phyloP scores from a whole-genome alignment of 2,329 filamentous ascomycete species.

The Talaromyces sp. region DNA sequence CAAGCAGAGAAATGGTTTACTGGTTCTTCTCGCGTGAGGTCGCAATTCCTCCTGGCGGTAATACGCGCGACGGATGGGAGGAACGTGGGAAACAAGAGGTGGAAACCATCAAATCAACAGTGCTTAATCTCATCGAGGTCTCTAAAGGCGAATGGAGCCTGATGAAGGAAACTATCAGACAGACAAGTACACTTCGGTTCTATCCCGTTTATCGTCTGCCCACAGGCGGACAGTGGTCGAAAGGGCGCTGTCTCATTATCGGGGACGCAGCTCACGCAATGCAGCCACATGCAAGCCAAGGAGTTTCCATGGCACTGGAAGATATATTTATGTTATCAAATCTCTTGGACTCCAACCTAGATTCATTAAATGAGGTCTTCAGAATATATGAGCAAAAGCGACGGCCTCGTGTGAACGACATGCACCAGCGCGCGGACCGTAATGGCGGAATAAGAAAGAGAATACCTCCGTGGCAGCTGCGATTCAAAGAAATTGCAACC shows the following conservation, averaged over 20 bases:
- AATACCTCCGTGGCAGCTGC: not conserved
- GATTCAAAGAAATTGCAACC: not conserved
- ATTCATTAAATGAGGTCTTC: not conserved
- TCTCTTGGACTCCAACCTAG: not conserved
- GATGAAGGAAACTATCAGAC: constrained; percentile 5
- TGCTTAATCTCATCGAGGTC: constrained; percentile 18
- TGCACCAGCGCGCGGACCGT: not conserved
- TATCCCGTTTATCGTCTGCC: constrained; percentile 33
- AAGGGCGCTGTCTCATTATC: constrained; percentile 7
- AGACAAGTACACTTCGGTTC: constrained; percentile 22
- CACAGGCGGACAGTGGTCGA: constrained; percentile 27
- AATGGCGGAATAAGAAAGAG: not conserved
- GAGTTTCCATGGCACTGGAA: constrained; percentile 6
- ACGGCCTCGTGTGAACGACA: not conserved
- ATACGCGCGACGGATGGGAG: constrained; percentile 28
- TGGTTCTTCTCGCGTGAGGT: constrained; percentile 28
- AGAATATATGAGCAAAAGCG: not conserved
- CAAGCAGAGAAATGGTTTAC: constrained; percentile 19
- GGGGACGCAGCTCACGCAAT: constrained; percentile 6
- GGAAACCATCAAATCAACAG: constrained; percentile 22
- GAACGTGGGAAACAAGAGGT: constrained; percentile 23
- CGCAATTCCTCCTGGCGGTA: constrained; percentile 17
- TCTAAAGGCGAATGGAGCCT: constrained; percentile 22
- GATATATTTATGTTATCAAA: constrained; percentile 1
- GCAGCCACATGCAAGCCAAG: constrained; percentile 4